These are phyloP conservation scores for Mitragyna speciosa DNA, from an alignment of 257 asterid genomes.

Conservation along the genomic window DNA sequence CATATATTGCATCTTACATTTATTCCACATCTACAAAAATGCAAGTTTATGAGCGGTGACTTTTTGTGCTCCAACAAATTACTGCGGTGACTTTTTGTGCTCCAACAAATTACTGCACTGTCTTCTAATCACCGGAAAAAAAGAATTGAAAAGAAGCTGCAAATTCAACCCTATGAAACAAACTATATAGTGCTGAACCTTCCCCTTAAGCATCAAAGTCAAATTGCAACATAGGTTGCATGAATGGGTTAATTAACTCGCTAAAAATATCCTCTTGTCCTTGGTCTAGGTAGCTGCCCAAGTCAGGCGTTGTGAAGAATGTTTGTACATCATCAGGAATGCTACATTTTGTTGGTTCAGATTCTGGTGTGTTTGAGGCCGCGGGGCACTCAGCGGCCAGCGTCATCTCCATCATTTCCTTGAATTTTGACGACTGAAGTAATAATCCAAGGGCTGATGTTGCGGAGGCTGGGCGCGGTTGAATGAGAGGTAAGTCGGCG, in stretches of 20 bases:
- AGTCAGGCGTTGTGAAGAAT: conserved; percentile 42
- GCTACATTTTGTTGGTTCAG: conserved; percentile 45
- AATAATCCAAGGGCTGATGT: conserved; percentile 86
- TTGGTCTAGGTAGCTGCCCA: conserved; percentile 37
- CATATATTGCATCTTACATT: conserved; percentile 32
- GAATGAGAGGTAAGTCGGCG: conserved; percentile 19
- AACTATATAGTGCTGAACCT: conserved; percentile 19
- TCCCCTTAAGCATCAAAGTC: conserved; percentile 46
- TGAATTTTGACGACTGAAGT: conserved; percentile 71
- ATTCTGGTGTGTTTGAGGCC: conserved; percentile 11
- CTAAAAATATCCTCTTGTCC: conserved; percentile 58
- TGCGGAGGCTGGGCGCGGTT: conserved; percentile 40
- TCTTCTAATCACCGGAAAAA: neutral
- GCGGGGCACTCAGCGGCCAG: conserved; percentile 51
- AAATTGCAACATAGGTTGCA: conserved; percentile 61
- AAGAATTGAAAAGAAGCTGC: neutral
- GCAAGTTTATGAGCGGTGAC: conserved; percentile 30
- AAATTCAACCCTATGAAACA: neutral
- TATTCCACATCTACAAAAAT: conserved; percentile 43
- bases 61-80: neutral
- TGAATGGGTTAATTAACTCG: conserved; percentile 56
- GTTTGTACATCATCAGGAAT: conserved; percentile 57
- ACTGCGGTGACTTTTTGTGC: neutral
- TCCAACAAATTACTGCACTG: neutral
- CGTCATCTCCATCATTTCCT: conserved; percentile 88